These are phyloP conservation scores for Akanthomyces uredinophilus DNA, from an alignment of 2,329 filamentous ascomycete genomes.

Conservation along the genomic window DNA sequence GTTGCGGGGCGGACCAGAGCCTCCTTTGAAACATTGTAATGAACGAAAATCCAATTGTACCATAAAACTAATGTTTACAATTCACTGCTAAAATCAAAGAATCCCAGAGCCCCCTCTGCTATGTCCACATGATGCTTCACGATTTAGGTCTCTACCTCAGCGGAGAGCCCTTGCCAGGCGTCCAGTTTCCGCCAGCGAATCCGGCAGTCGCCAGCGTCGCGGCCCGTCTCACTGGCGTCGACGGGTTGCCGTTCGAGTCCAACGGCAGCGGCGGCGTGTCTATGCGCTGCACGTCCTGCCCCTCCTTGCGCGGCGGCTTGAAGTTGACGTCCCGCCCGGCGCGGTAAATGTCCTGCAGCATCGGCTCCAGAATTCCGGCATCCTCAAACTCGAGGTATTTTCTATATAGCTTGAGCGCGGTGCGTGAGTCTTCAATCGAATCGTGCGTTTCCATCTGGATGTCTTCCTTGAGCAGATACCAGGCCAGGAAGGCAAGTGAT, in stretches of 20 bases:
- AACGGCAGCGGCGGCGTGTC: slow-evolving; percentile 48
- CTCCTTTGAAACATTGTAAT: neutral
- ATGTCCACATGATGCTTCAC: neutral
- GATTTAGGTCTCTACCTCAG: slow-evolving; percentile 20
- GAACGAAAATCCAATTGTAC: neutral
- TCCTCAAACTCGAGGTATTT: slow-evolving; percentile 89
- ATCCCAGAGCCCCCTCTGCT: neutral
- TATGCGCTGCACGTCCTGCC: slow-evolving; percentile 39
- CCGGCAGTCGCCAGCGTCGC: slow-evolving; percentile 31
- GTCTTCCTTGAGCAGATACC: slow-evolving; percentile 84
- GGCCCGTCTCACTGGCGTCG: slow-evolving; percentile 43
- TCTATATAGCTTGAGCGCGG: slow-evolving; percentile 79
- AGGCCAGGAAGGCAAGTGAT: slow-evolving; percentile 85
- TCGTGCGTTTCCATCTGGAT: slow-evolving; percentile 93
- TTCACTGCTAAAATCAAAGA: neutral
- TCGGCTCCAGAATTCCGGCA: slow-evolving; percentile 74
- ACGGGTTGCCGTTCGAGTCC: slow-evolving; percentile 33
- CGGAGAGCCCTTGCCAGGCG: slow-evolving; percentile 41
- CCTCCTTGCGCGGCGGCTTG: slow-evolving; percentile 46
- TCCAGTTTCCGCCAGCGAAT: slow-evolving; percentile 38
- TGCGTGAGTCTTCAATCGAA: slow-evolving; percentile 89
- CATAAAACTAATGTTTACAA: neutral
- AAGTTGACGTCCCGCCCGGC: slow-evolving; percentile 44
- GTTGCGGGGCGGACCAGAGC: neutral
- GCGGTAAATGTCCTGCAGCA: slow-evolving; percentile 80